phyloP scores from a whole-genome alignment of 352 stramenopile species.

The Phytophthora pisi region DNA sequence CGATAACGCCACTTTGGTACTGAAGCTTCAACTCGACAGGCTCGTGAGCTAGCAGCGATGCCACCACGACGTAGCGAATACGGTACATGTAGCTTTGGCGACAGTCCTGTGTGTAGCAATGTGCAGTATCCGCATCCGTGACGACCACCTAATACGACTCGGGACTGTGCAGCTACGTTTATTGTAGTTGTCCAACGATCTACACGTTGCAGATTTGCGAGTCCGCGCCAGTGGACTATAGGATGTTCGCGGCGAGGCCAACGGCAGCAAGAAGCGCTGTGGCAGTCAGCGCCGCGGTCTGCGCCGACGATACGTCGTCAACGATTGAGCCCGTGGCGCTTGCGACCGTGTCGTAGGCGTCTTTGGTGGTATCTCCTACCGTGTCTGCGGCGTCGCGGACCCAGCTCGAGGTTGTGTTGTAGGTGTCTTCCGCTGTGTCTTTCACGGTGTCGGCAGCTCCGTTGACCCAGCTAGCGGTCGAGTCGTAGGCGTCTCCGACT shows the following conservation, averaged over 20 bases:
- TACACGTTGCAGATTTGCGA: not conserved
- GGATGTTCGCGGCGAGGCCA: constrained; percentile 10
- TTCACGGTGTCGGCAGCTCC: constrained; percentile 12
- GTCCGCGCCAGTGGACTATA: constrained; percentile 8
- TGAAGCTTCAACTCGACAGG: constrained; percentile 5
- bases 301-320: constrained; percentile 28
- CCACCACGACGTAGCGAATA: not conserved
- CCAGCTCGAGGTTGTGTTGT: not conserved
- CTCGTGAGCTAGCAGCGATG: not conserved
- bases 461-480: not conserved
- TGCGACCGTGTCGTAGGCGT: constrained; percentile 23
- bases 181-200: not conserved
- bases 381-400: not conserved
- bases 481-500: not conserved
- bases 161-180: not conserved
- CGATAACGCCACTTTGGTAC: not conserved
- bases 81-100: not conserved
- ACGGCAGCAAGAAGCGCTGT: constrained; percentile 6
- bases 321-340: constrained; percentile 31
- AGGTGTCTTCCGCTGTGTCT: not conserved
- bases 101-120: not conserved
- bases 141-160: not conserved
- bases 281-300: constrained; percentile 10
- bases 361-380: constrained; percentile 10
- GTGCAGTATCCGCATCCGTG: not conserved